phyloP scores from a whole-genome alignment of 2,329 filamentous ascomycete genomes.

The Nigrospora osmanthi region DNA sequence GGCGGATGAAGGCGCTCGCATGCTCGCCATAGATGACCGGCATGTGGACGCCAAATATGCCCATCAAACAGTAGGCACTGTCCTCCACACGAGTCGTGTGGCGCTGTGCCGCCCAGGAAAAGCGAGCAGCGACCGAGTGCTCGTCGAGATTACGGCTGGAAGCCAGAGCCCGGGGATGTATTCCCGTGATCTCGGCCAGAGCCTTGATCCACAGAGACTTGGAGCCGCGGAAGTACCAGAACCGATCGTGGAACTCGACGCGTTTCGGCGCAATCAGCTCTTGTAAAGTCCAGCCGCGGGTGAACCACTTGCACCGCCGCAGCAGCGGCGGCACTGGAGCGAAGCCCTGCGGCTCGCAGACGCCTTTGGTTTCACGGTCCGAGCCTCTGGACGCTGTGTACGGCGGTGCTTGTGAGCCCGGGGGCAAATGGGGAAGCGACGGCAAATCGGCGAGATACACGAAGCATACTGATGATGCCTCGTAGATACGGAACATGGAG shows the following conservation, averaged over 20 bases:
- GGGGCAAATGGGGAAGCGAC: not conserved
- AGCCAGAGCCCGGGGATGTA: not conserved
- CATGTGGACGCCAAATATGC: conserved; percentile 1
- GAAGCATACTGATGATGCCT: not conserved
- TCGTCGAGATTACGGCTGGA: not conserved
- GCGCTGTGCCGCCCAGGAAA: not conserved
- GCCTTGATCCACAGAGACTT: not conserved
- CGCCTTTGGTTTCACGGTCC: too few species aligned
- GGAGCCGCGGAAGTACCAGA: not conserved
- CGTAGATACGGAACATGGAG: conserved; percentile 1
- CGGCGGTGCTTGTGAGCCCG: not conserved
- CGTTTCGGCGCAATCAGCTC: not conserved
- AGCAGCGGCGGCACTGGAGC: not conserved
- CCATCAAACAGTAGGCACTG: not conserved
- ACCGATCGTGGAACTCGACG: not conserved
- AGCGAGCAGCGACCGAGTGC: not conserved
- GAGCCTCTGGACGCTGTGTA: not conserved
- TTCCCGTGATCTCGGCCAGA: not conserved
- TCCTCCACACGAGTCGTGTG: conserved; percentile 1
- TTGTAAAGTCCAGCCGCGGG: conserved; percentile 1
- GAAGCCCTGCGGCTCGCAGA: too few species aligned
- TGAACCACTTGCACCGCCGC: not conserved
- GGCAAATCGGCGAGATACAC: not conserved
- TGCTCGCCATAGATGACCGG: not conserved
- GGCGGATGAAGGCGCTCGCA: not conserved